phyloP scores from a whole-genome alignment of 169 alveolate species.

The Cyclospora cayetanensis region DNA sequence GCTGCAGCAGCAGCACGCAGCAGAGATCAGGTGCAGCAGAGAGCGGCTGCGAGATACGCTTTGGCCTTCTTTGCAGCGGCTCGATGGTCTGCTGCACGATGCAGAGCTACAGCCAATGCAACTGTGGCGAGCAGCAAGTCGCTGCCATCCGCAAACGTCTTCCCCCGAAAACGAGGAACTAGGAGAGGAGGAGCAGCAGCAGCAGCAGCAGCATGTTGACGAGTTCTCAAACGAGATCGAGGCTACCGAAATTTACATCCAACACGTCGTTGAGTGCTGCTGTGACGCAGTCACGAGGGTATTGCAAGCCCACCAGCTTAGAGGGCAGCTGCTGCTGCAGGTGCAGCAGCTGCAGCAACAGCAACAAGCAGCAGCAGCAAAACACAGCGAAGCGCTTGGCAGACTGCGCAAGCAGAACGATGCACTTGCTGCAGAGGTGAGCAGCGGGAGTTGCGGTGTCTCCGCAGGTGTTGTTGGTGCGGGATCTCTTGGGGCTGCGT shows the following conservation, averaged over 20 bases:
- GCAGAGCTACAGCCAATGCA: constrained; percentile 59
- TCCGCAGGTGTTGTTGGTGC: constrained; percentile 14
- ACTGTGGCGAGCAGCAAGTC: constrained; percentile 53
- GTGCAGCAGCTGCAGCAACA: constrained; percentile 62
- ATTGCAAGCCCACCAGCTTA: constrained; percentile 25
- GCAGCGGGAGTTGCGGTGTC: background rate
- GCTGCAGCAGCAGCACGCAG: constrained; percentile 58
- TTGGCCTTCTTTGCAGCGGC: constrained; percentile 23
- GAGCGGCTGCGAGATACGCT: constrained; percentile 42
- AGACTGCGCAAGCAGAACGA: constrained; percentile 31
- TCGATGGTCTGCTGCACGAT: constrained; percentile 23
- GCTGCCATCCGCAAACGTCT: constrained; percentile 36
- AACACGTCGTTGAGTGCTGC: constrained; percentile 44
- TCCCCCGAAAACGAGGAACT: background rate
- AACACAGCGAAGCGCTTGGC: constrained; percentile 4
- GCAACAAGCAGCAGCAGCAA: constrained; percentile 62
- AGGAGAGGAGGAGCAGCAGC: background rate
- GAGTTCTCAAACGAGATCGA: constrained; percentile 9
- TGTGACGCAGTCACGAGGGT: background rate
- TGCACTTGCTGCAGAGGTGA: constrained; percentile 40
- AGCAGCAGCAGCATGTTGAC: constrained; percentile 49
- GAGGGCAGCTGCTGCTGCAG: constrained; percentile 63
- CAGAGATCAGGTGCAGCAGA: constrained; percentile 40
- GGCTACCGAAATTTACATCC: constrained; percentile 24
- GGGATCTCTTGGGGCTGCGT: background rate